phyloP scores from a whole-genome alignment of 208 protist species.

The Leishmania braziliensis region DNA sequence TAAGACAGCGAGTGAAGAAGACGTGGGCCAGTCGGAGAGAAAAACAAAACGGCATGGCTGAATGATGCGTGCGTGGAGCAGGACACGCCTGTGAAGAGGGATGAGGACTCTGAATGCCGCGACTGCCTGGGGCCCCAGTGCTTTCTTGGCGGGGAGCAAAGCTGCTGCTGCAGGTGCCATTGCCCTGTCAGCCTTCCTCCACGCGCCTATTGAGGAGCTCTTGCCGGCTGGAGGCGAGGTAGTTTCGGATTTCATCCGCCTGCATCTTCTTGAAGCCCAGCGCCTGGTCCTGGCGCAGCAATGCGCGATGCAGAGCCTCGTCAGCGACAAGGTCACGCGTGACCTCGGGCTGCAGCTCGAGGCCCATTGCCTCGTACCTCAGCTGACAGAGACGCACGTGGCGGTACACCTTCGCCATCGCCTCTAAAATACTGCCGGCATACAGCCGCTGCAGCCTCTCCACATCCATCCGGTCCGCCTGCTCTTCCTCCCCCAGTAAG shows the following conservation, averaged over 20 bases:
- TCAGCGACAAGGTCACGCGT: constrained; percentile 26
- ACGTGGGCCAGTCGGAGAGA: background rate
- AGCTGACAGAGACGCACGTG: constrained; percentile 24
- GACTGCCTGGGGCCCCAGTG: background rate
- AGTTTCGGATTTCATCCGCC: constrained; percentile 24
- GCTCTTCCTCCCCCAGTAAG: constrained; percentile 27
- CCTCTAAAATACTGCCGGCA: constrained; percentile 17
- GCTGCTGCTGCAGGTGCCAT: background rate
- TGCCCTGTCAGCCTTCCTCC: constrained; percentile 5
- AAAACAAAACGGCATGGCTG: background rate
- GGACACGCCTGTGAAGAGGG: background rate
- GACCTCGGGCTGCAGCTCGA: constrained; percentile 13
- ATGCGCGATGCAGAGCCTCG: constrained; percentile 26
- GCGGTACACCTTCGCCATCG: constrained; percentile 32
- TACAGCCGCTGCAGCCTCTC: constrained; percentile 34
- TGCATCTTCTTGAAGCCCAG: constrained; percentile 20
- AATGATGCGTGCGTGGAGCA: background rate
- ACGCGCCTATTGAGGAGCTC: background rate
- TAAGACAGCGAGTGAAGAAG: background rate
- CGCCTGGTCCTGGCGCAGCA: constrained; percentile 30
- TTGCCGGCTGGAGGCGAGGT: constrained; percentile 18
- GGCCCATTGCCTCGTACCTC: constrained; percentile 22
- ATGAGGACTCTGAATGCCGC: background rate
- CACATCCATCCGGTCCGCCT: constrained; percentile 23
- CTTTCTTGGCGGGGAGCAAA: no score